Conservation (phyloP, 192 early-diverging fungal genomes). For the Coemansia sp. region DNA sequence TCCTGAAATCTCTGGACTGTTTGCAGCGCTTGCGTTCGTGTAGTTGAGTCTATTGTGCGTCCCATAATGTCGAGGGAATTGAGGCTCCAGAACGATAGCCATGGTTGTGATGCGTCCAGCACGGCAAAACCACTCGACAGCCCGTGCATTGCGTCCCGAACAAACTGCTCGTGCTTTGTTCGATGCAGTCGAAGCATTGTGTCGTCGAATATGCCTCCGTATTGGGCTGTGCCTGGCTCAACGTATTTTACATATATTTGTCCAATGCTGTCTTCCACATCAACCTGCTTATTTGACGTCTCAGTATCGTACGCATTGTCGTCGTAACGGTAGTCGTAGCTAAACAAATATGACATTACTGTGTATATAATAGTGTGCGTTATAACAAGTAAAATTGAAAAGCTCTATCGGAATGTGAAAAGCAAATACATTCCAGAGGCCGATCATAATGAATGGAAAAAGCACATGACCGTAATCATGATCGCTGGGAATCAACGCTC, state of each 20-base stretch:
- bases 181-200: slow-evolving; percentile 53
- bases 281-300: slow-evolving; percentile 38
- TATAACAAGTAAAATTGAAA: neutral
- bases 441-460: too few relatives aligned
- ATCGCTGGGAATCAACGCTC: neutral
- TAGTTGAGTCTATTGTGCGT: slow-evolving; percentile 48
- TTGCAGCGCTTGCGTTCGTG: slow-evolving; percentile 48
- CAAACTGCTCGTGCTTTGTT: slow-evolving; percentile 59
- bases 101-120: slow-evolving; percentile 86
- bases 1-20: slow-evolving; percentile 69
- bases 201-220: slow-evolving; percentile 36
- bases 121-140: slow-evolving; percentile 59
- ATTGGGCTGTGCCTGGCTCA: slow-evolving; percentile 15
- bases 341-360: slow-evolving; percentile 32
- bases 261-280: slow-evolving; percentile 50
- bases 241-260: slow-evolving; percentile 18
- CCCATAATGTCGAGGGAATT: slow-evolving; percentile 81
- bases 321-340: slow-evolving; percentile 49
- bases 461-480: too few relatives aligned
- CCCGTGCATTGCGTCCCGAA: slow-evolving; percentile 53
- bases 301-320: slow-evolving; percentile 47
- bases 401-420: neutral
- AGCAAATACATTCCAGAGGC: too few relatives aligned
- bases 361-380: neutral
- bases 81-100: slow-evolving; percentile 90